Conservation (phyloP, 2,329 filamentous ascomycete genomes). For the Botrytis fabae region DNA sequence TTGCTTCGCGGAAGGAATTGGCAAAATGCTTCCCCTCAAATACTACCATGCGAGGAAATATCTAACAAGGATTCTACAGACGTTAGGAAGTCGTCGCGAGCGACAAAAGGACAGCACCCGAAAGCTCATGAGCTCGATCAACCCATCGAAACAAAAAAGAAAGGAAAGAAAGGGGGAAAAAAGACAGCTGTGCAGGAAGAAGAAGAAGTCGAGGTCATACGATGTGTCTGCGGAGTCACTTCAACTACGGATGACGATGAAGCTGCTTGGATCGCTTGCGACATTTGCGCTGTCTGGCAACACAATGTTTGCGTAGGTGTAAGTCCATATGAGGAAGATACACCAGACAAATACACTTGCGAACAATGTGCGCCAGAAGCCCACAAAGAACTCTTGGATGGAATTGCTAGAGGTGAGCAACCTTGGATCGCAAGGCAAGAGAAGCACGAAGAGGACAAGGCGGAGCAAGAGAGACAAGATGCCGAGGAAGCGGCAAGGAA, state of each 20-base stretch:
- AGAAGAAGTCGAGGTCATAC: conserved; percentile 65
- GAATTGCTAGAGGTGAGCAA: conserved; percentile 76
- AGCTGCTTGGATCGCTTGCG: conserved; percentile 94
- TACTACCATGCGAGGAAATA: conserved; percentile 8
- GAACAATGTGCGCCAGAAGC: conserved; percentile 80
- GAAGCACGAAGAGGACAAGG: conserved; percentile 56
- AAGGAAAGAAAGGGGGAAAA: conserved; percentile 51
- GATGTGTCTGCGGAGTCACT: conserved; percentile 88
- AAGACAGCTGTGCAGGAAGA: conserved; percentile 52
- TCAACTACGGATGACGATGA: conserved; percentile 83
- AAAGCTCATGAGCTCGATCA: conserved; percentile 79
- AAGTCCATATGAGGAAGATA: conserved; percentile 70
- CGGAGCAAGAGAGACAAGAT: conserved; percentile 55
- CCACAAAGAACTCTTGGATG: conserved; percentile 77
- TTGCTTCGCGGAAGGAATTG: conserved; percentile 5
- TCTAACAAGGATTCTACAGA: conserved; percentile 48
- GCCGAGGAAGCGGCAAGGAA: conserved; percentile 45
- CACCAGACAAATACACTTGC: conserved; percentile 86
- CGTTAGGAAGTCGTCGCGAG: conserved; percentile 74
- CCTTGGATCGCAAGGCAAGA: conserved; percentile 77
- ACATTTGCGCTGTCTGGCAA: conserved; percentile 91
- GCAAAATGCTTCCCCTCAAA: not conserved
- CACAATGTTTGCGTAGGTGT: conserved; percentile 96
- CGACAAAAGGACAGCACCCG: conserved; percentile 93
- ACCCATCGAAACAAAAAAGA: conserved; percentile 53